A percentile compares a stretch with the other conserved stretches of the same genome.
These are phyloP conservation scores for Sarcodon sp. DNA, from an alignment of 768 basidiomycete genomes.

Conservation along the genomic window DNA sequence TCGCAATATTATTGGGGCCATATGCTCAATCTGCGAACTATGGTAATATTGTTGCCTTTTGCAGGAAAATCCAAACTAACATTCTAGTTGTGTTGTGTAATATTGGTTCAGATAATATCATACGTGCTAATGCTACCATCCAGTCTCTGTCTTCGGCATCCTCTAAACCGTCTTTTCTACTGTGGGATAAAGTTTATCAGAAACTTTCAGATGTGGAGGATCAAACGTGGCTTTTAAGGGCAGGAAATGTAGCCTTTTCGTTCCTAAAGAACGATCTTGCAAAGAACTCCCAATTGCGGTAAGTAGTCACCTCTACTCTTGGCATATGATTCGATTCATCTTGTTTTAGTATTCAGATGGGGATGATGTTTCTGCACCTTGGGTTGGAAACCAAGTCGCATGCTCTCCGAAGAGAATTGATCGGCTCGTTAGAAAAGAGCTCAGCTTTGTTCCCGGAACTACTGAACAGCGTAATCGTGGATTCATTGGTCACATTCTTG, in stretches of 20 bases:
- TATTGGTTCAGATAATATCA: slow-evolving; percentile 27
- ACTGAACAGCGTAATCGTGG: slow-evolving; percentile 38
- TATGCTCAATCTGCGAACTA: slow-evolving; percentile 35
- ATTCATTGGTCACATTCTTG: slow-evolving; percentile 40
- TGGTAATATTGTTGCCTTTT: slow-evolving; percentile 26
- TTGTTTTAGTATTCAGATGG: slow-evolving; percentile 40
- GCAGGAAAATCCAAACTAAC: neutral
- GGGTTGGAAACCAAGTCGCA: slow-evolving; percentile 45
- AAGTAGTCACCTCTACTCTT: slow-evolving; percentile 8
- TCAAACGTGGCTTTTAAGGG: slow-evolving; percentile 66
- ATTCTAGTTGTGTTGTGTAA: slow-evolving; percentile 1
- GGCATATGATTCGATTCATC: neutral
- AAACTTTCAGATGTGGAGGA: slow-evolving; percentile 51
- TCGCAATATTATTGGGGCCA: slow-evolving; percentile 56
- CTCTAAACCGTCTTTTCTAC: slow-evolving; percentile 72
- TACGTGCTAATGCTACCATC: slow-evolving; percentile 34
- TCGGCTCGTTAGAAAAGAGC: slow-evolving; percentile 27
- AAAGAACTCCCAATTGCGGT: slow-evolving; percentile 48
- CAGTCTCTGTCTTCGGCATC: slow-evolving; percentile 31
- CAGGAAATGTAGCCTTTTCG: slow-evolving; percentile 34
- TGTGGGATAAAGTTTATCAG: slow-evolving; percentile 82
- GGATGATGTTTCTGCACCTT: slow-evolving; percentile 57
- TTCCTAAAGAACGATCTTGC: slow-evolving; percentile 35
- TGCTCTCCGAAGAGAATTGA: slow-evolving; percentile 35
- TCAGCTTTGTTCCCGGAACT: slow-evolving; percentile 30